phyloP scores from a whole-genome alignment of 2,329 filamentous ascomycete genomes.

The Phyllosticta capitalensis region DNA sequence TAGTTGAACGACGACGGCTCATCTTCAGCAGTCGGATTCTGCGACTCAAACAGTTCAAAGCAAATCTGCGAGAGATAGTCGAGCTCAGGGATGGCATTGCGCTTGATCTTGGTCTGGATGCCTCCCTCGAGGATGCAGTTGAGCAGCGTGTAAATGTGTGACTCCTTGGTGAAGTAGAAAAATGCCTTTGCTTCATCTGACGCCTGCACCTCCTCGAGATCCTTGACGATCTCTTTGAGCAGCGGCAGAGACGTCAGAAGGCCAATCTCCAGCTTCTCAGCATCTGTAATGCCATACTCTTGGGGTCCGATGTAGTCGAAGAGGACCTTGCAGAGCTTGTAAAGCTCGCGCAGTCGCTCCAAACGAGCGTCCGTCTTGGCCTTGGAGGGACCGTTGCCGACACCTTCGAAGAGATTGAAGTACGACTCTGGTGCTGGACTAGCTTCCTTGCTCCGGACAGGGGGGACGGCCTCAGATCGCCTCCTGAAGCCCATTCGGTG shows the following conservation, averaged over 20 bases:
- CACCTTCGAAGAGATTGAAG: slow-evolving; percentile 81
- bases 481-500: slow-evolving; percentile 45
- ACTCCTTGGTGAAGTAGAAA: slow-evolving; percentile 99
- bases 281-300: slow-evolving; percentile 92
- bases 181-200: slow-evolving; percentile 91
- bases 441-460: slow-evolving; percentile 10
- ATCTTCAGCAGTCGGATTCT: slow-evolving; percentile 51
- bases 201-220: slow-evolving; percentile 94
- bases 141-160: slow-evolving; percentile 93
- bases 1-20: slow-evolving; percentile 76
- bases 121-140: slow-evolving; percentile 98
- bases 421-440: slow-evolving; percentile 47
- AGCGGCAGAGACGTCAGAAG: slow-evolving; percentile 86
- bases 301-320: slow-evolving; percentile 99
- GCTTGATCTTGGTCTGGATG: slow-evolving; percentile 91
- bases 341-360: slow-evolving; percentile 82
- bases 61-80: slow-evolving; percentile 97
- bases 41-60: slow-evolving; percentile 94
- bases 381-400: slow-evolving; percentile 47
- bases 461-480: slow-evolving; percentile 33
- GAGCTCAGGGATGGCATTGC: slow-evolving; percentile 89
- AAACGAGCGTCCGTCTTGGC: slow-evolving; percentile 76
- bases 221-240: slow-evolving; percentile 91
- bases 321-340: slow-evolving; percentile 84
- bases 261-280: slow-evolving; percentile 97